phyloP scores from a whole-genome alignment of 2,329 filamentous ascomycete genomes.

The Fusarium lyarnte region DNA sequence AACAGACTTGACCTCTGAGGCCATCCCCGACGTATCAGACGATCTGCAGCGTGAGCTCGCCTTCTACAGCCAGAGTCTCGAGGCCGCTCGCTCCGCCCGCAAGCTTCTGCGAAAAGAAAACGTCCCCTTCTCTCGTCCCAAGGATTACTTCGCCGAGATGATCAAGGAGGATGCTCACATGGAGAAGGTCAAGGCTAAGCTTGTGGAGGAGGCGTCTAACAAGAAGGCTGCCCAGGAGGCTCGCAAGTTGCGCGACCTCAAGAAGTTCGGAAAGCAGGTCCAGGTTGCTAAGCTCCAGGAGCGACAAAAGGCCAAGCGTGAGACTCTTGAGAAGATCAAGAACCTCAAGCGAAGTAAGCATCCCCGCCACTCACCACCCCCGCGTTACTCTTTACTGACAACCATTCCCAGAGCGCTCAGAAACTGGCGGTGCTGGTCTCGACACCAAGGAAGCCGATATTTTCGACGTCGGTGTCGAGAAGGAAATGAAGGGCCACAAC shows the following conservation, averaged over 20 bases:
- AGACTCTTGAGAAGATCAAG: conserved; percentile 96
- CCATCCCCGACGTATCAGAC: conserved; percentile 86
- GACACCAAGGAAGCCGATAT: conserved; percentile 83
- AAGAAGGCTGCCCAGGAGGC: conserved; percentile 95
- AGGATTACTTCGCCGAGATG: conserved; percentile 99
- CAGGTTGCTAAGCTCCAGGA: conserved; percentile 97
- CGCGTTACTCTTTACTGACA: conserved; percentile 35
- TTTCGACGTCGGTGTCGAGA: conserved; percentile 89
- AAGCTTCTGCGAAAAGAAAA: conserved; percentile 81
- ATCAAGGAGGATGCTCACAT: conserved; percentile 98
- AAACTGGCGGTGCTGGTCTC: conserved; percentile 65
- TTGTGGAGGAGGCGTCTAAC: conserved; percentile 88
- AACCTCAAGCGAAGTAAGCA: conserved; percentile 91
- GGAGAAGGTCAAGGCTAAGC: conserved; percentile 93
- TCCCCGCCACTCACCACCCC: not conserved
- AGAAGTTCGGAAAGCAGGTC: conserved; percentile 99
- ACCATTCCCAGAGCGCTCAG: conserved; percentile 79
- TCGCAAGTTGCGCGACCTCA: conserved; percentile 89
- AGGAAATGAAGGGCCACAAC: conserved; percentile 60
- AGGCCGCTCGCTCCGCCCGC: conserved; percentile 79
- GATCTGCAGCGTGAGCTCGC: conserved; percentile 92
- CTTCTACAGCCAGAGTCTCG: conserved; percentile 90
- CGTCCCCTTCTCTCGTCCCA: conserved; percentile 85
- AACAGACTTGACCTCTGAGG: conserved; percentile 67
- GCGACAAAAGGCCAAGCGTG: conserved; percentile 88